These are phyloP conservation scores for Metarhizium humberi DNA, from an alignment of 2,329 filamentous ascomycete genomes.

Conservation along the genomic window DNA sequence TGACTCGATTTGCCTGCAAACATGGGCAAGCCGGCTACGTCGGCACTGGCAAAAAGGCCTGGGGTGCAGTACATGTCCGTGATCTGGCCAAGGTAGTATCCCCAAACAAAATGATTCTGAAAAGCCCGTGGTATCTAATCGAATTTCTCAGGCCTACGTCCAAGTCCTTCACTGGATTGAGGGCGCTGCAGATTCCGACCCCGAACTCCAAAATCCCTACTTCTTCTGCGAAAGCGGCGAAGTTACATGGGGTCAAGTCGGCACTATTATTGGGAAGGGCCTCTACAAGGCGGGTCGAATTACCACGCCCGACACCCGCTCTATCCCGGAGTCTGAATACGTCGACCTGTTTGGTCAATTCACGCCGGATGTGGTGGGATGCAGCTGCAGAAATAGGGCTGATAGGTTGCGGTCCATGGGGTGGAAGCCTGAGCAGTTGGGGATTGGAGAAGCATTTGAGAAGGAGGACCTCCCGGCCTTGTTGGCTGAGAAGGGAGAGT, in stretches of 20 bases:
- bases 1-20: background rate
- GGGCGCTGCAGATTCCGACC: background rate
- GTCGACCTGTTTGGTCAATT: background rate
- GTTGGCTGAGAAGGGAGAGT: background rate
- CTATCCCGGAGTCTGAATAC: background rate
- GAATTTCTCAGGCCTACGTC: background rate
- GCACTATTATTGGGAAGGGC: background rate
- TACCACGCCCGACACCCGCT: background rate
- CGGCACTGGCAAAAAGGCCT: background rate
- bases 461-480: slow-evolving; percentile 1
- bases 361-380: background rate
- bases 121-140: background rate
- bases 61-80: background rate
- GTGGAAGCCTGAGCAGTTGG: background rate
- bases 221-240: slow-evolving; percentile 1
- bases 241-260: background rate
- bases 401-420: slow-evolving; percentile 1
- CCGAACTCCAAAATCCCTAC: background rate
- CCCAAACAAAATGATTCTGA: background rate
- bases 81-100: background rate
- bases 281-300: background rate
- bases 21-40: background rate
- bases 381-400: background rate
- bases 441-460: background rate
- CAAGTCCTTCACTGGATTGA: slow-evolving; percentile 1